Evolutionary conservation across 2,329 filamentous ascomycete genomes (phyloP), one percentile per base, ranked within the genome.

Genomic region (Basipetospora sp.): DNA sequence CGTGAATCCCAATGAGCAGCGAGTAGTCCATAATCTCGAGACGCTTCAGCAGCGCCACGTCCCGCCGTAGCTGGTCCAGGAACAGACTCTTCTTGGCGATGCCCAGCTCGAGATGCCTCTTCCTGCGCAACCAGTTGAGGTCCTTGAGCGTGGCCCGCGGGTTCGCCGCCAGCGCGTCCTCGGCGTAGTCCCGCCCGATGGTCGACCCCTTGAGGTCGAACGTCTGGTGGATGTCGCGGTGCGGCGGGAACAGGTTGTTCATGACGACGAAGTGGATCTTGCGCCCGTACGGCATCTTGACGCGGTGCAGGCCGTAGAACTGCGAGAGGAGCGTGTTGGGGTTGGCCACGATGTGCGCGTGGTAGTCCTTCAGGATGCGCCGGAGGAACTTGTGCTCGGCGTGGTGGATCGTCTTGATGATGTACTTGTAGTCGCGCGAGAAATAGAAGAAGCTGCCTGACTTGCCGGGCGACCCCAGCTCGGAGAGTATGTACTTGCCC

Each of bases 391-490:
- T 87, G 65, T 88, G 83, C 58, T 98, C 90, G 48, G 77, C 76
- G 51, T 96, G 90, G 55, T 98, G 90, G 48, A 98, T 96, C 16
- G 90, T 98, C 63, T 98, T 98, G 72, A 98, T 98, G 61, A 98
- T 98, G 62, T 98, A 98, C 62, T 94, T 96, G 70, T 98, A 98
- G 61, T 98, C 90, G 51, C 90, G 74, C 34, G 90, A 96, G 62
- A 96, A 98, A 67, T 98, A 98, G 64, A 98, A 98, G 64, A 98
- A 98, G 58, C 87, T 96, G 46, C 90, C 90, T 57, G 87, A 94
- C 66, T 98, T 98, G 42, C 90, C 90, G 2, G 90, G 90, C 4
- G 90, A 96, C 26, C 90, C 90, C 41, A 98, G 71, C 58, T 98
- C 90, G 4, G 90, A 96, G 45, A 98, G 70, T 39, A 98, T 96